Evolutionary conservation across 2,329 filamentous ascomycete genomes (phyloP).

Genomic region (Gaeumannomyces tritici): DNA sequence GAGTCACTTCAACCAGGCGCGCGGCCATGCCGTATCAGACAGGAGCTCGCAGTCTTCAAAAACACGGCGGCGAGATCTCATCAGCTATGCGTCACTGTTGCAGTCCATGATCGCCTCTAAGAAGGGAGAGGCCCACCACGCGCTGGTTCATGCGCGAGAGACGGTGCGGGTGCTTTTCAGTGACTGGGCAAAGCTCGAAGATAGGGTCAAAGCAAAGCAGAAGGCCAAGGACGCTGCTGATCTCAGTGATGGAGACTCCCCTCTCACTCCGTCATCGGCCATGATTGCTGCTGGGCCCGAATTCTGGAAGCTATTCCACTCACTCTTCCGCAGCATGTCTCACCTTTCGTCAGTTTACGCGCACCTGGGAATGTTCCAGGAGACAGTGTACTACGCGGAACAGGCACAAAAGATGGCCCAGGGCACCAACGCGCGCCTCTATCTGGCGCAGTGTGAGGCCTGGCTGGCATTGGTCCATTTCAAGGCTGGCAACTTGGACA

Average conservation of each 20-base stretch:
- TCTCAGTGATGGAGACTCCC: background rate
- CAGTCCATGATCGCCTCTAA: constrained; percentile 58
- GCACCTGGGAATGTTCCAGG: constrained; percentile 77
- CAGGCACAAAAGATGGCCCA: constrained; percentile 70
- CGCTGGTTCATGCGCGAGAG: constrained; percentile 46
- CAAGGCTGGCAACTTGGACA: constrained; percentile 47
- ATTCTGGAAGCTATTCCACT: constrained; percentile 72
- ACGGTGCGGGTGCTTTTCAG: constrained; percentile 46
- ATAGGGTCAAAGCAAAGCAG: constrained; percentile 12
- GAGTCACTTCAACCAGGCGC: constrained; percentile 3
- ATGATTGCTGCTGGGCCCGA: constrained; percentile 31
- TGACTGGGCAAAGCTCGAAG: constrained; percentile 45
- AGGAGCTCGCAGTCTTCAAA: constrained; percentile 1
- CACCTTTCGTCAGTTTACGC: constrained; percentile 72
- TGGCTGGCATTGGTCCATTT: constrained; percentile 47
- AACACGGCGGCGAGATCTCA: constrained; percentile 35
- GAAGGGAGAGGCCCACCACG: constrained; percentile 47
- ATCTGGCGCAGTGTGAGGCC: constrained; percentile 41
- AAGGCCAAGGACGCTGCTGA: background rate
- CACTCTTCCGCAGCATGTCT: constrained; percentile 60
- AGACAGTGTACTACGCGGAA: constrained; percentile 81
- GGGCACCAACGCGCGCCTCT: constrained; percentile 53
- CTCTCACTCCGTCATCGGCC: background rate
- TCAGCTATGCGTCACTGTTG: constrained; percentile 52
- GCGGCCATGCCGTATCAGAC: background rate